A percentile compares a stretch with the other conserved stretches of the same genome.
phyloP scores from a whole-genome alignment of 257 asterid genomes.

The Solanum commersonii region DNA sequence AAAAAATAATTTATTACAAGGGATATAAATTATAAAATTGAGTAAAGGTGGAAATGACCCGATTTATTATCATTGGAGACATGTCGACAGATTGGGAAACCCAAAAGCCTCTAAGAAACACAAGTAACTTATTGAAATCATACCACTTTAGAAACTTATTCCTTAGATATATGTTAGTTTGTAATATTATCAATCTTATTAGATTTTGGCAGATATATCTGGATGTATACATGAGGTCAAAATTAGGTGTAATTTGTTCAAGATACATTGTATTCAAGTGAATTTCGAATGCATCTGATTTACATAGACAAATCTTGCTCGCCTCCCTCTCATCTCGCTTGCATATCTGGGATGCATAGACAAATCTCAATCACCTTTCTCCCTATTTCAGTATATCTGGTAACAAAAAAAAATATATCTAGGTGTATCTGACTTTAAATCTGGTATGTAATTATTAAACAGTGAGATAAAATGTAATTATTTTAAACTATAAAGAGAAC shows the following conservation, averaged over 20 bases:
- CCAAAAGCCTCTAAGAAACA: background rate
- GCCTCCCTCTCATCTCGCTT: background rate
- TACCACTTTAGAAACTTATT: background rate
- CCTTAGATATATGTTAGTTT: too few relatives aligned
- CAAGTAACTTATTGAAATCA: too few relatives aligned
- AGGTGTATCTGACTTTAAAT: background rate
- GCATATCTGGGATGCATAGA: background rate
- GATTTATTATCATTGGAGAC: background rate
- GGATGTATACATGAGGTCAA: background rate
- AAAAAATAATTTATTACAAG: background rate
- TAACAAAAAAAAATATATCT: too few relatives aligned
- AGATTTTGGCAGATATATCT: too few relatives aligned
- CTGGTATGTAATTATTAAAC: too few relatives aligned
- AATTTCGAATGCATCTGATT: too few relatives aligned
- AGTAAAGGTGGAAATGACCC: background rate
- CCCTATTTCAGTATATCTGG: background rate
- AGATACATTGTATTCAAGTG: rapidly evolving
- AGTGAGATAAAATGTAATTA: too few relatives aligned
- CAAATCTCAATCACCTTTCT: background rate
- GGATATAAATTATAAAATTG: background rate
- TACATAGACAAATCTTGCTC: too few relatives aligned
- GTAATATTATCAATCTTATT: too few relatives aligned
- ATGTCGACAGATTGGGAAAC: background rate
- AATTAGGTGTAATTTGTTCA: background rate
- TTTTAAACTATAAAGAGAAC: too few relatives aligned